Evolutionary conservation across 2,329 filamentous ascomycete species (phyloP).

Genomic region (Shiraia sp.): DNA sequence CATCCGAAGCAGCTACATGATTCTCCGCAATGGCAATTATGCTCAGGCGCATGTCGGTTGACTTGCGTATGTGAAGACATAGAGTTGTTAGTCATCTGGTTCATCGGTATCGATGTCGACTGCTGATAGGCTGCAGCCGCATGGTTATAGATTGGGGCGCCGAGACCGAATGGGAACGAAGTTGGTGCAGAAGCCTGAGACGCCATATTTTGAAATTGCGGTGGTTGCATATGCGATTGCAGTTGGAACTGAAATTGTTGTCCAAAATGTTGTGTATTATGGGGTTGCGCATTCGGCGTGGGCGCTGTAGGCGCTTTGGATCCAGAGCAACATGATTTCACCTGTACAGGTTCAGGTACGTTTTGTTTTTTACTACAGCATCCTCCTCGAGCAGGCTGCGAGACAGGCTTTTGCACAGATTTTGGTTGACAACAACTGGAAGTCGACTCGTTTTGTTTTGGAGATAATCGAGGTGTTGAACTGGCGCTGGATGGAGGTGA

Average conservation of each 20-base stretch:
- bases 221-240: conserved; percentile 22
- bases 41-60: conserved; percentile 43
- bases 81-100: conserved; percentile 9
- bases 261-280: conserved; percentile 11
- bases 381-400: conserved; percentile 13
- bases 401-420: conserved; percentile 12
- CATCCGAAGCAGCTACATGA: conserved; percentile 70
- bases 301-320: conserved; percentile 17
- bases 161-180: conserved; percentile 31
- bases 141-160: conserved; percentile 41
- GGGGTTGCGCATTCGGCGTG: conserved; percentile 1
- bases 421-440: conserved; percentile 42
- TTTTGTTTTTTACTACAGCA: conserved; percentile 37
- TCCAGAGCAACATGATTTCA: conserved; percentile 40
- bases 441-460: conserved; percentile 27
- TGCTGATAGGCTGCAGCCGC: conserved; percentile 33
- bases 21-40: conserved; percentile 67
- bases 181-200: conserved; percentile 16
- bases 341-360: conserved; percentile 17
- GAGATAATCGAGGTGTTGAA: conserved; percentile 41
- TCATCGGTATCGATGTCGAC: conserved; percentile 41
- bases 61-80: conserved; percentile 32
- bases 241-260: conserved; percentile 26
- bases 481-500: conserved; percentile 43
- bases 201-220: conserved; percentile 25